Evolutionary conservation across 805 yeast species (phyloP).

Genomic region (Candida tibetensis): DNA sequence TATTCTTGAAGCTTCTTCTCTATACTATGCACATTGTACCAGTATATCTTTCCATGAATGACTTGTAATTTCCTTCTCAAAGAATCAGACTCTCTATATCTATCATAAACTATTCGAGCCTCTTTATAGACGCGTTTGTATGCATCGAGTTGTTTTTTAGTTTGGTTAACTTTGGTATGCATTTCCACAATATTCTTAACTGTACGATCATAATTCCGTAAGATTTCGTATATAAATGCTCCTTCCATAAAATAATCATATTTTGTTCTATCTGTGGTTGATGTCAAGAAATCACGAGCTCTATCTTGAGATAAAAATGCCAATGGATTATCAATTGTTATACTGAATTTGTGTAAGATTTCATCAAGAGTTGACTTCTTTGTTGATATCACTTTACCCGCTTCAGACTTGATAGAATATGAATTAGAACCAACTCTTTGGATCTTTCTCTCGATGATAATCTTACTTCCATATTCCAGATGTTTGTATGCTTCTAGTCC

Average conservation of each 20-base stretch:
- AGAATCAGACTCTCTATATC: constrained; percentile 32
- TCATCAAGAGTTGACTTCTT: constrained; percentile 65
- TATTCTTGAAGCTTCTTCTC: constrained; percentile 22
- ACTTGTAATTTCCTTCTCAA: constrained; percentile 31
- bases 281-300: constrained; percentile 84
- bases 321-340: constrained; percentile 86
- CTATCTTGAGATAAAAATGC: constrained; percentile 91
- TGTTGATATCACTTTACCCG: constrained; percentile 52
- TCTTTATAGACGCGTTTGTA: constrained; percentile 30
- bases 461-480: constrained; percentile 63
- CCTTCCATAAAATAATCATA: constrained; percentile 80
- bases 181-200: constrained; percentile 29
- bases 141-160: constrained; percentile 22
- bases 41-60: constrained; percentile 40
- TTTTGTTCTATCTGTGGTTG: constrained; percentile 68
- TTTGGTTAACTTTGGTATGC: constrained; percentile 23
- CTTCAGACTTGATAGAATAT: constrained; percentile 54
- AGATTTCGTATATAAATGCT: constrained; percentile 66
- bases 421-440: constrained; percentile 49
- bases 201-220: constrained; percentile 45
- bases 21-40: constrained; percentile 38
- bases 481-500: constrained; percentile 66
- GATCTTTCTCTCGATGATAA: constrained; percentile 67
- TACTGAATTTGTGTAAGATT: constrained; percentile 66
- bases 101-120: constrained; percentile 27